phyloP scores from a whole-genome alignment of 2,329 filamentous ascomycete species.

The Colletotrichum sp. region DNA sequence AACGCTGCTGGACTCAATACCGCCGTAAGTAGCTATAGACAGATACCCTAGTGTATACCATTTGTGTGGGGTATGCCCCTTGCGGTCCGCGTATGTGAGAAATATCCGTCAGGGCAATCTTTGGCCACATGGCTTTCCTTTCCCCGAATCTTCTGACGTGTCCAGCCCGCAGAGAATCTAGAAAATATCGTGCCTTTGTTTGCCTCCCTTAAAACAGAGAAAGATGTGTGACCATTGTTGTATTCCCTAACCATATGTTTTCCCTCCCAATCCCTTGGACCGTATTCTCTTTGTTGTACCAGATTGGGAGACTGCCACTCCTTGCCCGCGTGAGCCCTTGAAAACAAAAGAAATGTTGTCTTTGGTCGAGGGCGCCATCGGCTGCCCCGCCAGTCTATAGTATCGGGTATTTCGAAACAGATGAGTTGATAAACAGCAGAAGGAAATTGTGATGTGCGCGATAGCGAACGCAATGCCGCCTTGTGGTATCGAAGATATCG shows the following conservation, averaged over 20 bases:
- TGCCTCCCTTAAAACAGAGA: slow-evolving; percentile 1
- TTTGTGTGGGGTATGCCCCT: background rate
- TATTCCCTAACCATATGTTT: background rate
- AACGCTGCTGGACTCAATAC: background rate
- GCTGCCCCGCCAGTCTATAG: slow-evolving; percentile 22
- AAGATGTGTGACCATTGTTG: background rate
- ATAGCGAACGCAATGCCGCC: slow-evolving; percentile 8
- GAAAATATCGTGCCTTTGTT: slow-evolving; percentile 10
- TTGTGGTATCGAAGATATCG: slow-evolving; percentile 24
- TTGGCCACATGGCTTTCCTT: slow-evolving; percentile 13
- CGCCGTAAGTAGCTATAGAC: slow-evolving; percentile 3
- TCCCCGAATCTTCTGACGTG: slow-evolving; percentile 18
- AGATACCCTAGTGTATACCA: slow-evolving; percentile 17
- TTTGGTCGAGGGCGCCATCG: slow-evolving; percentile 4
- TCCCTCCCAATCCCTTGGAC: slow-evolving; percentile 13
- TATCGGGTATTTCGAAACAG: slow-evolving; percentile 23
- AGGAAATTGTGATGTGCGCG: slow-evolving; percentile 14
- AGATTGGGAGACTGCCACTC: slow-evolving; percentile 17
- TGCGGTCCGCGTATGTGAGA: slow-evolving; percentile 9
- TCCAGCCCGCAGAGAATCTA: slow-evolving; percentile 22
- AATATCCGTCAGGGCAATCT: slow-evolving; percentile 11
- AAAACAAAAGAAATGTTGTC: slow-evolving; percentile 20
- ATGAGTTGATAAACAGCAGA: slow-evolving; percentile 10
- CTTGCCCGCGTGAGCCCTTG: slow-evolving; percentile 17
- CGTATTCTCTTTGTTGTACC: slow-evolving; percentile 2